These are phyloP conservation scores for Fusarium sp. DNA, from an alignment of 2,329 filamentous ascomycete species.

Conservation along the genomic window DNA sequence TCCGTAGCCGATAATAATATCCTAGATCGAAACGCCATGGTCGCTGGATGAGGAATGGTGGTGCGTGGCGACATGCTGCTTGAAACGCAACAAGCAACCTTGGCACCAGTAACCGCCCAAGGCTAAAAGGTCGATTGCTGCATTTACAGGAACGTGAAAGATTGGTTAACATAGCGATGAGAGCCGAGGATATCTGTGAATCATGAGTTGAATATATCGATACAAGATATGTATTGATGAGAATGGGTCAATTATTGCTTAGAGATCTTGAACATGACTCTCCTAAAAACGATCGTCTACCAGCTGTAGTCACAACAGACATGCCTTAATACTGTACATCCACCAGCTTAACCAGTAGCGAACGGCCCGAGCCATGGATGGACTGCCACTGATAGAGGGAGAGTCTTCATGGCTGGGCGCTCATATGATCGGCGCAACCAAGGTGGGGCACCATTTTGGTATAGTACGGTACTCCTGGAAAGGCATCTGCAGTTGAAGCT, in stretches of 20 bases:
- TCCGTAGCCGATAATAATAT: slow-evolving; percentile 3
- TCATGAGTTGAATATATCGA: not conserved
- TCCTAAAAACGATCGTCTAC: not conserved
- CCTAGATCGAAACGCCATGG: slow-evolving; percentile 24
- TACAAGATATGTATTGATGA: not conserved
- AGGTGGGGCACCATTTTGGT: slow-evolving; percentile 11
- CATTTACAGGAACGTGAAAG: slow-evolving; percentile 20
- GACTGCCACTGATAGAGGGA: not conserved
- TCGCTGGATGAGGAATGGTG: slow-evolving; percentile 35
- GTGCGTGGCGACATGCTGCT: slow-evolving; percentile 33
- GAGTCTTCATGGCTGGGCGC: slow-evolving; percentile 8
- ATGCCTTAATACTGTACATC: not conserved
- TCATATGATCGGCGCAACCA: slow-evolving; percentile 18
- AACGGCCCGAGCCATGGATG: slow-evolving; percentile 30
- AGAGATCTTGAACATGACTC: not conserved
- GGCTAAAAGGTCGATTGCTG: slow-evolving; percentile 16
- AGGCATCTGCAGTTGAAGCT: slow-evolving; percentile 19
- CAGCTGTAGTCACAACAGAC: not conserved
- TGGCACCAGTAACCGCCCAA: slow-evolving; percentile 12
- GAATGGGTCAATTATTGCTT: not conserved
- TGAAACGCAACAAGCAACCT: slow-evolving; percentile 25
- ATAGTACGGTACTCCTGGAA: not conserved
- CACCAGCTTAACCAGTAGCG: slow-evolving; percentile 11
- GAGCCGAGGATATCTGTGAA: not conserved
- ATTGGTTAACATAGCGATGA: not conserved